phyloP scores from a whole-genome alignment of 176 grass and related monocot genomes.

The Thinopyrum elongatum region DNA sequence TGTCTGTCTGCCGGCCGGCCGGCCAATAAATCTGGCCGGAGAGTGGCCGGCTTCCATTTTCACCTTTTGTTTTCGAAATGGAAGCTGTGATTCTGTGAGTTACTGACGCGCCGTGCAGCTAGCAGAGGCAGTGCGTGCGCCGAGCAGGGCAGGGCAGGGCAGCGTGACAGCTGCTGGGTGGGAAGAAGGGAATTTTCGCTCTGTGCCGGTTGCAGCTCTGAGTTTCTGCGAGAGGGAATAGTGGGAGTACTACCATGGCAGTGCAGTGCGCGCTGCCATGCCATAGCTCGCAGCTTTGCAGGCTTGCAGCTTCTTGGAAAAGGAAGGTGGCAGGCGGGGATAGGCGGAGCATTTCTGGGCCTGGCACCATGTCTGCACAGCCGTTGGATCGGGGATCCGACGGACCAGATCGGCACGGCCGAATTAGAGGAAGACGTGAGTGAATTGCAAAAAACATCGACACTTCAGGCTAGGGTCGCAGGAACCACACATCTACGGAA shows the following conservation, averaged over 20 bases:
- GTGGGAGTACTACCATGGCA: background rate
- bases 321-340: background rate
- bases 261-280: background rate
- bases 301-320: background rate
- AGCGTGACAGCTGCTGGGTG: conserved; percentile 1
- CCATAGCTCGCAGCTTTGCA: background rate
- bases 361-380: background rate
- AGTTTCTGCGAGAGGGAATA: background rate
- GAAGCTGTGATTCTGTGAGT: conserved; percentile 40
- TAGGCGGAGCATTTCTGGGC: background rate
- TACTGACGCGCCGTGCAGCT: conserved; percentile 31
- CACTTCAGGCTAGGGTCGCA: too few species aligned
- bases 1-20: too few species aligned
- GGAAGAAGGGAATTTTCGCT: conserved; percentile 21
- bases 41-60: conserved; percentile 44
- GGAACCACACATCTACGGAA: too few species aligned
- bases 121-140: too few species aligned
- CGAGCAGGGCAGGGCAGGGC: conserved; percentile 6
- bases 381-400: conserved; percentile 4
- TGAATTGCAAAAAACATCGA: too few species aligned
- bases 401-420: background rate
- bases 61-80: conserved; percentile 40
- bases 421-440: too few species aligned
- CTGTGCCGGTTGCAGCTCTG: background rate
- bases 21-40: background rate